Evolutionary conservation across 1,139 yeast genomes (phyloP).

Genomic region (Blastobotrys capitulatus): DNA sequence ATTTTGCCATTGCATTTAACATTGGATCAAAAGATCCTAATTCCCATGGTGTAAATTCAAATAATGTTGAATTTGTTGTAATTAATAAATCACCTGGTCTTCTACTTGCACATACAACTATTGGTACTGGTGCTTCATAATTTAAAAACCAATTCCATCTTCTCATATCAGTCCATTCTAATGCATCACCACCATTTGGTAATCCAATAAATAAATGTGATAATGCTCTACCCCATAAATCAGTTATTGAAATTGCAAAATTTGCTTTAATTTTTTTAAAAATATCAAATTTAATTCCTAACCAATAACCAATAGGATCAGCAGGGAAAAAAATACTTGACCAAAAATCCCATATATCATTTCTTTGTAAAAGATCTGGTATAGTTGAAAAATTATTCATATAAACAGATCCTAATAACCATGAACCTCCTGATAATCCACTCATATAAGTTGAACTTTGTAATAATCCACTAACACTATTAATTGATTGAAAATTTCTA

Average conservation of each 20-base stretch:
- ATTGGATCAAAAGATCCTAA: conserved; percentile 88
- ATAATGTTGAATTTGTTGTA: conserved; percentile 68
- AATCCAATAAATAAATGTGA: conserved; percentile 59
- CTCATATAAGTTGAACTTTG: conserved; percentile 69
- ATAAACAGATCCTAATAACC: conserved; percentile 80
- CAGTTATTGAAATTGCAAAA: conserved; percentile 62
- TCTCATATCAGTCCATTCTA: conserved; percentile 61
- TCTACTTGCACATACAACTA: conserved; percentile 72
- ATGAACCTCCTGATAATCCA: conserved; percentile 80
- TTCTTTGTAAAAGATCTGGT: conserved; percentile 36
- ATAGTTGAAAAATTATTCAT: conserved; percentile 77
- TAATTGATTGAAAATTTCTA: conserved; percentile 51
- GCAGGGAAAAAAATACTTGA: conserved; percentile 30
- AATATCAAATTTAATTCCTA: conserved; percentile 38
- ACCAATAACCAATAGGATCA: conserved; percentile 7
- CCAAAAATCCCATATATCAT: conserved; percentile 38
- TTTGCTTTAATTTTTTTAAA: conserved; percentile 61
- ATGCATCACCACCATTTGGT: conserved; percentile 51
- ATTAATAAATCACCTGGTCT: conserved; percentile 40
- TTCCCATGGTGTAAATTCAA: conserved; percentile 79
- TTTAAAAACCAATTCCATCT: conserved; percentile 45
- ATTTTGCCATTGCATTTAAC: conserved; percentile 57
- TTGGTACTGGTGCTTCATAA: conserved; percentile 77
- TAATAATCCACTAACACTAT: conserved; percentile 54
- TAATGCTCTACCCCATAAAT: conserved; percentile 83